Evolutionary conservation across 495 filamentous ascomycete species (phyloP).

Genomic region (Penicillium pancosmium): DNA sequence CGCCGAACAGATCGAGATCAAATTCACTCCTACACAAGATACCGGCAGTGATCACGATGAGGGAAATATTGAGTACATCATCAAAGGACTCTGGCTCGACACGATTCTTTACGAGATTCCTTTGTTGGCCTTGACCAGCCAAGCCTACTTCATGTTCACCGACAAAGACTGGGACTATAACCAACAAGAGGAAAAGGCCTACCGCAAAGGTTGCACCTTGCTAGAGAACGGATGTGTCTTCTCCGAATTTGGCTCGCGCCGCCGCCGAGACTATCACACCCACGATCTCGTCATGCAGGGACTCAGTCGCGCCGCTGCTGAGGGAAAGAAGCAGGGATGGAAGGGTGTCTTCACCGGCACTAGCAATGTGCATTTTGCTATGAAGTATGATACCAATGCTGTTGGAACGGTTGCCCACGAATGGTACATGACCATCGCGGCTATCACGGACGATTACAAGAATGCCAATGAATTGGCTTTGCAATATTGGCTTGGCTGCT

Average conservation of each 20-base stretch:
- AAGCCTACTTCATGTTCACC: constrained; percentile 96
- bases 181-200: constrained; percentile 82
- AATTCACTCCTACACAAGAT: constrained; percentile 67
- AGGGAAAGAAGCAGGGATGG: constrained; percentile 62
- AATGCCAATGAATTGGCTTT: constrained; percentile 82
- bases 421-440: constrained; percentile 99
- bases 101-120: constrained; percentile 98
- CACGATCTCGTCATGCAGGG: constrained; percentile 91
- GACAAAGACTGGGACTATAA: constrained; percentile 86
- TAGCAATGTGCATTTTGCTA: constrained; percentile 96
- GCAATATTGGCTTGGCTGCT: constrained; percentile 86
- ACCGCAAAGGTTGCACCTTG: constrained; percentile 72
- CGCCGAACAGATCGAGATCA: constrained; percentile 72
- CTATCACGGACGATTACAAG: constrained; percentile 83
- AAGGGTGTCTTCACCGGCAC: constrained; percentile 80
- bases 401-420: constrained; percentile 97
- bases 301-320: constrained; percentile 69
- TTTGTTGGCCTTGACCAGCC: constrained; percentile 84
- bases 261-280: constrained; percentile 90
- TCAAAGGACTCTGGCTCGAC: constrained; percentile 86
- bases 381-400: constrained; percentile 79
- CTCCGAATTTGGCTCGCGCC: constrained; percentile 90
- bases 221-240: constrained; percentile 82
- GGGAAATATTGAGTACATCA: constrained; percentile 72
- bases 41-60: constrained; percentile 67